These are phyloP conservation scores for Eremomyces bilateralis DNA, from an alignment of 495 filamentous ascomycete genomes.

Conservation along the genomic window DNA sequence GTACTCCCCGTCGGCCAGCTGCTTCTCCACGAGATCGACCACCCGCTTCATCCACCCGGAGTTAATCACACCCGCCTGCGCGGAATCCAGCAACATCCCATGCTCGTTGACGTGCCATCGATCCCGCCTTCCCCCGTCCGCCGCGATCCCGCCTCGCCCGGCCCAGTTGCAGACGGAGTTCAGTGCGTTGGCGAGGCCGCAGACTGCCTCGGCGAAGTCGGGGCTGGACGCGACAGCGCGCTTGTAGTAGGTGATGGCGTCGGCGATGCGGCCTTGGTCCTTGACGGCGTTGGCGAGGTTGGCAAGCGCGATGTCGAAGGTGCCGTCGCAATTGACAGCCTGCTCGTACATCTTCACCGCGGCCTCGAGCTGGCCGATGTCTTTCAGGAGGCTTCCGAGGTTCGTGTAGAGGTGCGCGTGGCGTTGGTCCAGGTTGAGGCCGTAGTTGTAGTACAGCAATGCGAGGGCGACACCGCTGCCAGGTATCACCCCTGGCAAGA, in stretches of 20 bases:
- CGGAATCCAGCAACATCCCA: conserved; percentile 63
- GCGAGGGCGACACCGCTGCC: conserved; percentile 79
- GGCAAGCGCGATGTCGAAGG: conserved; percentile 90
- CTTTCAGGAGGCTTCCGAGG: conserved; percentile 82
- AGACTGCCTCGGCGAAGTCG: conserved; percentile 93
- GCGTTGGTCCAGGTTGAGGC: conserved; percentile 57
- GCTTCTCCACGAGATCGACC: conserved; percentile 83
- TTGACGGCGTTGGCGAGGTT: conserved; percentile 98
- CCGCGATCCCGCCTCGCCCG: conserved; percentile 66
- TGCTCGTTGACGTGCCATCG: conserved; percentile 87
- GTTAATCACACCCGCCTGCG: conserved; percentile 28
- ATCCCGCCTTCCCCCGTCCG: conserved; percentile 50
- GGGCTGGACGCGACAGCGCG: conserved; percentile 79
- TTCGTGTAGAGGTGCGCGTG: conserved; percentile 99
- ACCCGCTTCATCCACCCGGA: conserved; percentile 86
- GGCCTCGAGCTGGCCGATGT: conserved; percentile 77
- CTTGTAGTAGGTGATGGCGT: conserved; percentile 82
- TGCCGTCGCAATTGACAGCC: conserved; percentile 72
- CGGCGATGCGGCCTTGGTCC: conserved; percentile 77
- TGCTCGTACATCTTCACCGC: conserved; percentile 97
- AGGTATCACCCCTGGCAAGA: conserved; percentile 58
- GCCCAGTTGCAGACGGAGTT: conserved; percentile 95
- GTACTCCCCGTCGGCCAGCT: conserved; percentile 64
- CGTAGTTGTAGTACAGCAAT: conserved; percentile 87
- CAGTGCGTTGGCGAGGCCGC: conserved; percentile 82